A percentile compares a stretch with the other conserved stretches of the same genome.
phyloP scores from a whole-genome alignment of 768 basidiomycete genomes.

The Mycena floridula region DNA sequence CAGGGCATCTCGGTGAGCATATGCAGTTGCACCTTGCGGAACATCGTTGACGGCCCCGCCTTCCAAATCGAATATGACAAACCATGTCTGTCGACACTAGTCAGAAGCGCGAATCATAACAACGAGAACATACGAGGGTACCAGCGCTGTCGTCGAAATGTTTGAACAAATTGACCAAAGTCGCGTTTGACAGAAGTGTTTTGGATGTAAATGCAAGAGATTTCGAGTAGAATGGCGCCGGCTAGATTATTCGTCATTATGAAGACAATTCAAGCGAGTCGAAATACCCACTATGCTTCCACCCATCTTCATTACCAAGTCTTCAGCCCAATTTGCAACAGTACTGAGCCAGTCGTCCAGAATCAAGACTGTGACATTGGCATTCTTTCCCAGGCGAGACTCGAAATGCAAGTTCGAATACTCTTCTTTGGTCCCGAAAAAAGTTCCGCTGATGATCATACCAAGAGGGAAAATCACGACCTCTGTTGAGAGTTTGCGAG shows the following conservation, averaged over 20 bases:
- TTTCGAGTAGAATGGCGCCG: slow-evolving; percentile 13
- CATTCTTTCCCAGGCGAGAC: background rate
- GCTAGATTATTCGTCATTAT: background rate
- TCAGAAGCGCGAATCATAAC: background rate
- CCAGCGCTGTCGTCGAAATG: background rate
- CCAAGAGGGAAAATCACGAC: slow-evolving; percentile 6
- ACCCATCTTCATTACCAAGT: slow-evolving; percentile 8
- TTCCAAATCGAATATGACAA: slow-evolving; percentile 6
- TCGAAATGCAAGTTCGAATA: background rate
- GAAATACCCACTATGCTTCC: slow-evolving; percentile 8
- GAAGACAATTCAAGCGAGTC: background rate
- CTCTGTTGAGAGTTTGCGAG: background rate
- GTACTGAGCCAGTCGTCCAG: slow-evolving; percentile 3
- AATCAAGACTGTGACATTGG: background rate
- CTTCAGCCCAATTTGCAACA: background rate
- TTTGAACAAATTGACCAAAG: background rate
- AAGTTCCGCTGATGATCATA: slow-evolving; percentile 13
- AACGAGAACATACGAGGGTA: background rate
- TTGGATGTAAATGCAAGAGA: slow-evolving; percentile 10
- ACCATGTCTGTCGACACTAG: slow-evolving; percentile 2
- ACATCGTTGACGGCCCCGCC: slow-evolving; percentile 8
- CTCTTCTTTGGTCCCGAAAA: background rate
- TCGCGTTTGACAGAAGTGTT: slow-evolving; percentile 1
- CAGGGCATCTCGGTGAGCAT: slow-evolving; percentile 6
- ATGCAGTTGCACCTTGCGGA: slow-evolving; percentile 4